Conservation (phyloP, 1,284 basidiomycete species). For the Heterobasidion parviporum region DNA sequence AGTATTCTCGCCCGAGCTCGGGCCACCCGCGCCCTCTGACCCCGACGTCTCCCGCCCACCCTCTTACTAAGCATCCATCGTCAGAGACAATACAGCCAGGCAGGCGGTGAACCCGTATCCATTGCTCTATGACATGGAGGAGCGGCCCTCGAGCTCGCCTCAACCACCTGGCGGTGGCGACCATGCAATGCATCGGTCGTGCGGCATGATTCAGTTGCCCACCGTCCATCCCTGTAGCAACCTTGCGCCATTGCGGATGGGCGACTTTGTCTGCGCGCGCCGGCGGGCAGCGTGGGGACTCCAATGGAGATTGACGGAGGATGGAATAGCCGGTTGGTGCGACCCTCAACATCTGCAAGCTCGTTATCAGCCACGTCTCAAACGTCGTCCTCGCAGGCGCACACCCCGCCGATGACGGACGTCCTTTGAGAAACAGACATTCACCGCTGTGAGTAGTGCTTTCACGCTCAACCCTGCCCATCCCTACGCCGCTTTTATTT, state of each 20-base stretch:
- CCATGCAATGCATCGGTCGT: constrained; percentile 51
- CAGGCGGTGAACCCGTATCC: constrained; percentile 72
- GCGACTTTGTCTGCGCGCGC: constrained; percentile 69
- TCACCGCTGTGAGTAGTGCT: constrained; percentile 57
- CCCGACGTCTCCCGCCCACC: constrained; percentile 43
- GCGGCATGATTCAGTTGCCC: constrained; percentile 72
- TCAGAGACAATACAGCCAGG: constrained; percentile 69
- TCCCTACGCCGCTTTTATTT: not conserved
- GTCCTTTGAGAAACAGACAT: constrained; percentile 61
- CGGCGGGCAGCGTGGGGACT: constrained; percentile 26
- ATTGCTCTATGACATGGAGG: constrained; percentile 55
- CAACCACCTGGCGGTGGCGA: constrained; percentile 48
- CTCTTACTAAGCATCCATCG: constrained; percentile 63
- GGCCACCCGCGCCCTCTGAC: constrained; percentile 52
- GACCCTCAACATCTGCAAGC: constrained; percentile 68
- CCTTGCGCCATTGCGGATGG: constrained; percentile 37
- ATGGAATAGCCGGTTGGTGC: constrained; percentile 29
- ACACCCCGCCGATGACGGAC: constrained; percentile 62
- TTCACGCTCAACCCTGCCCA: not conserved
- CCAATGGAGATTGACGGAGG: constrained; percentile 13
- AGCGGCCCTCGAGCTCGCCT: constrained; percentile 61
- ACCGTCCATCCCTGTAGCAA: constrained; percentile 58
- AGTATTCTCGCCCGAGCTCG: constrained; percentile 60
- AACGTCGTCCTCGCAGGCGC: constrained; percentile 66
- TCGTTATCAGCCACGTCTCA: constrained; percentile 64